A percentile compares a stretch with the other conserved stretches of the same genome.
Evolutionary conservation across 176 grass and related monocot genomes (phyloP).

Genomic region (Themeda triandra): DNA sequence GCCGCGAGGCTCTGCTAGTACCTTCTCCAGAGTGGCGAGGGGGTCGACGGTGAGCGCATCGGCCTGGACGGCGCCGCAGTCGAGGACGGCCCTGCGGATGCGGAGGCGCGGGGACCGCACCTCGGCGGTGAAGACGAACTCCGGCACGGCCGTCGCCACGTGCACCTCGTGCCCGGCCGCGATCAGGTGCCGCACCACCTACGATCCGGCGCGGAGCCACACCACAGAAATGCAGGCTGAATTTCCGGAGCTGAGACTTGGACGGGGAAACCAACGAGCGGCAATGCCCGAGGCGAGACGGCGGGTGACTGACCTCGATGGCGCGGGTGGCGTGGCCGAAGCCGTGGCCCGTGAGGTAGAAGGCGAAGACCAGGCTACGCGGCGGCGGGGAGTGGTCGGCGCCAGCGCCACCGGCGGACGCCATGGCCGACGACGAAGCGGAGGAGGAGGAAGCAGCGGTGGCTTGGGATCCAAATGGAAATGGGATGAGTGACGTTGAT

Average conservation of each 20-base stretch:
- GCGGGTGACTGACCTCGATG: slow-evolving; percentile 34
- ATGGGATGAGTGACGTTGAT: not conserved
- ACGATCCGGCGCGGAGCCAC: not conserved
- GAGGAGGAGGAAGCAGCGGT: not conserved
- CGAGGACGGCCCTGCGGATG: slow-evolving; percentile 83
- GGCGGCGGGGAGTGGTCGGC: not conserved
- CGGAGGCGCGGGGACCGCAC: slow-evolving; percentile 72
- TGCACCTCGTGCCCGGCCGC: slow-evolving; percentile 3
- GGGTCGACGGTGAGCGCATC: slow-evolving; percentile 90
- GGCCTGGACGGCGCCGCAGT: slow-evolving; percentile 93
- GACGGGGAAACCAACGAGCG: not conserved
- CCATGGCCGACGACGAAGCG: slow-evolving; percentile 6
- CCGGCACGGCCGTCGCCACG: slow-evolving; percentile 84
- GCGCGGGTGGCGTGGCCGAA: slow-evolving; percentile 96
- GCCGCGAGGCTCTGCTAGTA: not conserved
- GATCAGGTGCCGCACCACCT: too few species aligned
- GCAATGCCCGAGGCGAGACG: not conserved
- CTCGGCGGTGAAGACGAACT: slow-evolving; percentile 92
- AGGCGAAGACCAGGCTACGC: slow-evolving; percentile 51
- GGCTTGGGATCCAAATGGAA: slow-evolving; percentile 42
- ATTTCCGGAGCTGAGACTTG: not conserved
- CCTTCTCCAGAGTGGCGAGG: slow-evolving; percentile 83
- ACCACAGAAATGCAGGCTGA: not conserved
- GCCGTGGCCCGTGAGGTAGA: slow-evolving; percentile 85
- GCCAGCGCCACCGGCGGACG: not conserved